Percentiles rank a stretch among this genome's conserved stretches.
phyloP scores from a whole-genome alignment of 2,329 filamentous ascomycete genomes.

The Zalaria sp. region DNA sequence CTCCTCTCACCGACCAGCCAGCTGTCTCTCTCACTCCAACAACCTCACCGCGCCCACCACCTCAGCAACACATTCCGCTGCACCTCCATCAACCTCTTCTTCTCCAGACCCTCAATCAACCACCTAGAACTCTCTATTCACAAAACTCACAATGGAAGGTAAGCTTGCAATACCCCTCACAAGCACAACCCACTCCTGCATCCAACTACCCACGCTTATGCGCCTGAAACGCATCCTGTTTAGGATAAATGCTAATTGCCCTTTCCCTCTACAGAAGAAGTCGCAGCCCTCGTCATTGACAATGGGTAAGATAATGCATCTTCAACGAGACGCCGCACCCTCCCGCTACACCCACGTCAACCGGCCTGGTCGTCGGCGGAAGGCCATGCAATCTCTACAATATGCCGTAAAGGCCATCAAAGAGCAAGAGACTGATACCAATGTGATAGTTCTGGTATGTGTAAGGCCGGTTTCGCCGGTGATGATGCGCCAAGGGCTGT shows the following conservation, averaged over 20 bases:
- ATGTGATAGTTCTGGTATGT: slow-evolving; percentile 87
- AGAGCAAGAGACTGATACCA: slow-evolving; percentile 3
- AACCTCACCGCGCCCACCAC: not conserved
- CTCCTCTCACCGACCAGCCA: not conserved
- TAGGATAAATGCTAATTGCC: slow-evolving; percentile 6
- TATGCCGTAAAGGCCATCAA: not conserved
- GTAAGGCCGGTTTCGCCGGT: slow-evolving; percentile 99
- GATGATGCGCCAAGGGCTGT: slow-evolving; percentile 99
- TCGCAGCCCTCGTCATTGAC: slow-evolving; percentile 99
- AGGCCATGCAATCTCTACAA: not conserved
- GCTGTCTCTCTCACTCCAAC: not conserved
- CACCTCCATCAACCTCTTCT: slow-evolving; percentile 4
- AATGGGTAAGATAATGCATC: slow-evolving; percentile 79
- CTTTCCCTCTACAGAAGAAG: slow-evolving; percentile 65
- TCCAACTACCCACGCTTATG: not conserved
- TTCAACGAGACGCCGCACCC: not conserved
- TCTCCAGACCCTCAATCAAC: not conserved
- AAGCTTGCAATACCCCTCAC: slow-evolving; percentile 8
- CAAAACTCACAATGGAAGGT: slow-evolving; percentile 18
- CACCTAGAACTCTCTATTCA: slow-evolving; percentile 3
- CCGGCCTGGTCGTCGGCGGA: not conserved
- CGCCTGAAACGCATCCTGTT: not conserved
- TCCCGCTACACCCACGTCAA: not conserved
- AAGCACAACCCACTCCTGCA: not conserved
- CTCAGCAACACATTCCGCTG: slow-evolving; percentile 3